Evolutionary conservation across 2,329 filamentous ascomycete genomes (phyloP).

Genomic region (Microdochium nivale): DNA sequence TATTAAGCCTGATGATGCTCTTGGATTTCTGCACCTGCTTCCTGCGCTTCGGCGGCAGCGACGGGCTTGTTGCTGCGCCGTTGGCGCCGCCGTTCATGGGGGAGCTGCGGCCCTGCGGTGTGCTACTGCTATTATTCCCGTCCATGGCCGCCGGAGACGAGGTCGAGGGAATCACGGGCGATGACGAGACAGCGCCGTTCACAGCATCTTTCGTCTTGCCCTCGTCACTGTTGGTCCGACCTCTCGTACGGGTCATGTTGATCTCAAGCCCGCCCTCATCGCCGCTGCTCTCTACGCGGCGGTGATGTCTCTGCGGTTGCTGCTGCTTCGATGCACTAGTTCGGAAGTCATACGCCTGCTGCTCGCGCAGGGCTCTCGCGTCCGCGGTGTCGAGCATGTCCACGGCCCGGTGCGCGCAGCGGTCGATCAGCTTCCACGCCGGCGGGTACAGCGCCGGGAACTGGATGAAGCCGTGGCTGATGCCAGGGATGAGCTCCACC

Average conservation of each 20-base stretch:
- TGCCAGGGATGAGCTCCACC: conserved; percentile 76
- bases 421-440: conserved; percentile 79
- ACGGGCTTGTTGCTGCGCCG: conserved; percentile 9
- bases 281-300: conserved; percentile 54
- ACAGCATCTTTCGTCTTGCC: conserved; percentile 2
- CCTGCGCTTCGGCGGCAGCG: conserved; percentile 10
- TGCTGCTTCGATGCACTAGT: conserved; percentile 1
- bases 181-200: conserved; percentile 9
- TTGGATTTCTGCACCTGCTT: conserved; percentile 26
- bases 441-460: conserved; percentile 84
- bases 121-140: background rate
- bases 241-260: conserved; percentile 45
- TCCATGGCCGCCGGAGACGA: background rate
- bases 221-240: conserved; percentile 20
- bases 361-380: conserved; percentile 18
- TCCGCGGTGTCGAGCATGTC: conserved; percentile 58
- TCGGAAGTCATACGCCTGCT: conserved; percentile 15
- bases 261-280: conserved; percentile 88
- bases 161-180: conserved; percentile 5
- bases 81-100: conserved; percentile 7
- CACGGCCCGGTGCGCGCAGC: conserved; percentile 73
- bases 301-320: conserved; percentile 30
- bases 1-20: conserved; percentile 44
- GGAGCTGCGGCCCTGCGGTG: background rate
- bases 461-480: conserved; percentile 89